These are phyloP conservation scores for Sporisorium iseilematis-ciliati DNA, from an alignment of 1,284 basidiomycete genomes.

Conservation along the genomic window DNA sequence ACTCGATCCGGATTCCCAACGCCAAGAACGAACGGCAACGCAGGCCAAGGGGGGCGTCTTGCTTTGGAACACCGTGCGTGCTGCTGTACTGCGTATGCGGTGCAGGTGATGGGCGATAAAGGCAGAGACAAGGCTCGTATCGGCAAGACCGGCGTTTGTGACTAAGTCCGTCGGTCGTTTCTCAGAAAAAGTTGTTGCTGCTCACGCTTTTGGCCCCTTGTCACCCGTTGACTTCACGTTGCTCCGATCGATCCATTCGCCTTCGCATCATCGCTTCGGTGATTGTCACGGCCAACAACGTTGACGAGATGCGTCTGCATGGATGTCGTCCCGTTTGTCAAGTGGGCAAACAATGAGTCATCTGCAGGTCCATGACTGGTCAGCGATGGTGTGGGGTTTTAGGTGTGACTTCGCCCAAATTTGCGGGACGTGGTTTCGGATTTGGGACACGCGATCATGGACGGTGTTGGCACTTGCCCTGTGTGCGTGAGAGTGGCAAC, in stretches of 20 bases:
- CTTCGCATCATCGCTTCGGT: no score
- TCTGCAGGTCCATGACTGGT: background rate
- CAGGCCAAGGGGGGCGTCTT: no score
- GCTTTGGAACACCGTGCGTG: background rate
- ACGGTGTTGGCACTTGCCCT: no score
- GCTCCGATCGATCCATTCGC: no score
- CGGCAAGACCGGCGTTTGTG: slow-evolving; percentile 6
- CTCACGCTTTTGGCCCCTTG: background rate
- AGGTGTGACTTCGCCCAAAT: background rate
- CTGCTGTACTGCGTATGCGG: background rate
- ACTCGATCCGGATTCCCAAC: slow-evolving; percentile 1
- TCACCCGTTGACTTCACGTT: background rate
- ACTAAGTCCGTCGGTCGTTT: slow-evolving; percentile 3
- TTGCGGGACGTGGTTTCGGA: slow-evolving; percentile 2
- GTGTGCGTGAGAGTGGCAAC: background rate
- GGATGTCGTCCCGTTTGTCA: no score
- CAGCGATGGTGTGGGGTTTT: background rate
- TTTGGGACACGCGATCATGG: background rate
- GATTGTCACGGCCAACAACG: no score
- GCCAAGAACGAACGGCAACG: background rate
- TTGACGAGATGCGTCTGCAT: no score
- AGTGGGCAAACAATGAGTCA: background rate
- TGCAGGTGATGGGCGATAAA: background rate
- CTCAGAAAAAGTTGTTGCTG: background rate
- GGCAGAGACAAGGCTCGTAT: slow-evolving; percentile 2